Evolutionary conservation across 2,329 filamentous ascomycete species (phyloP), one percentile per base, ranked within the genome.

Genomic region (Fusarium beomiforme): DNA sequence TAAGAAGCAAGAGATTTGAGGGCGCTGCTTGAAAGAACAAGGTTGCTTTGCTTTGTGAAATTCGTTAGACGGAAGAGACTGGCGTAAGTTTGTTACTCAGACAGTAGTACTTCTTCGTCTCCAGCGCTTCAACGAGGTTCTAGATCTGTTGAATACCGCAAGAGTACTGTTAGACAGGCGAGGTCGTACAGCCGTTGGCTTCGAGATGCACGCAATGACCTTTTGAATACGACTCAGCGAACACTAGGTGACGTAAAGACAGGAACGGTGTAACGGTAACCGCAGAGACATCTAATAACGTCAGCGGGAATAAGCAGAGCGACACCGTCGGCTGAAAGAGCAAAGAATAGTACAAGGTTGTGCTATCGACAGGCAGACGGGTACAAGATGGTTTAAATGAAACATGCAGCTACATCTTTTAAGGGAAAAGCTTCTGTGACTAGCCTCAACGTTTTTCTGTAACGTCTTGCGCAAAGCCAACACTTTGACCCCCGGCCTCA

Each of bases 1-100:
- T 42, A 79, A 83, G 68, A 81, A 70, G 69, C 76, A 75, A 85
- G 79, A 46, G 86, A 84, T 67, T 85, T 54, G 85, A 21, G n/a
- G 39, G 39, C 13, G n/a, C n/a, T 41, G 39, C n/a, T 41, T 16
- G 39, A 41, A 23, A 41, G 12, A 41, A 41, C n/a, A 8, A 41
- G n/a, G 13, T 41, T 41, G 39, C 39, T 41, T 41, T 41, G 39
- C 39, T 9, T n/a, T 41, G n/a, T 41, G 39, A 41, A 41, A 14
- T 41, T 1, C 7, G n/a, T 14, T 41, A 23, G 11, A 41, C n/a
- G 39, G n/a, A 41, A 41, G 39, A 41, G 39, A 41, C 39, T 41
- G 39, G 12, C 39, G 19, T 41, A 9, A 21, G 39, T 41, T 41
- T 21, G n/a, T 21, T 41, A 6, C 39, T 41, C 39, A 41, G 9